Conservation (phyloP, 2,329 filamentous ascomycete species). For the Proliferodiscus dingleyae region DNA sequence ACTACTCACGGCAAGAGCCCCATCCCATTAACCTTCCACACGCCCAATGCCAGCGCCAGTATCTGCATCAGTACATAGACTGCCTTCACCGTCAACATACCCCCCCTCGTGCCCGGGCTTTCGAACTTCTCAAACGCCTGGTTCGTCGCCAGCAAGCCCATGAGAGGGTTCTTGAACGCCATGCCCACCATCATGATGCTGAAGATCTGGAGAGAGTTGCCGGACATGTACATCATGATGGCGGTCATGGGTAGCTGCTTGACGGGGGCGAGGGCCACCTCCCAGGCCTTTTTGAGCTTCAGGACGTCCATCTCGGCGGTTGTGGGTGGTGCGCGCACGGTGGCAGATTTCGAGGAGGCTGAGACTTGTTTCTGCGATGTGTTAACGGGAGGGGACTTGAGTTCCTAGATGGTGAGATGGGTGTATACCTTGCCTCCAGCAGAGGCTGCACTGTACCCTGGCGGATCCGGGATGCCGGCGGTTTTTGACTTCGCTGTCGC, state of each 20-base stretch:
- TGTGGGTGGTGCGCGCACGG: constrained; percentile 61
- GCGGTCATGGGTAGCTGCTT: constrained; percentile 97
- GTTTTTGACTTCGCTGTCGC: constrained; percentile 63
- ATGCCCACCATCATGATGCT: constrained; percentile 99
- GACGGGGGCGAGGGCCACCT: constrained; percentile 86
- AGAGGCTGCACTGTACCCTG: constrained; percentile 62
- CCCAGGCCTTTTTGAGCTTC: constrained; percentile 98
- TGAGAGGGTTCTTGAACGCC: constrained; percentile 94
- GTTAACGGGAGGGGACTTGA: constrained; percentile 11
- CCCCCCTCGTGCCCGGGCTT: constrained; percentile 67
- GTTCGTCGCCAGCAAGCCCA: constrained; percentile 77
- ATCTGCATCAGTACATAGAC: constrained; percentile 87
- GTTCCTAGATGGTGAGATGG: constrained; percentile 7
- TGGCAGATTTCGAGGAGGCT: constrained; percentile 34
- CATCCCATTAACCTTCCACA: constrained; percentile 98
- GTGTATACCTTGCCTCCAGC: constrained; percentile 52
- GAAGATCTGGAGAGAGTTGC: constrained; percentile 97
- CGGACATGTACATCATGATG: constrained; percentile 99
- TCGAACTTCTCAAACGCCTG: constrained; percentile 89
- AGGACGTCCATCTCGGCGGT: constrained; percentile 87
- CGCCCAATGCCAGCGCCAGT: constrained; percentile 73
- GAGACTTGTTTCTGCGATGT: constrained; percentile 33
- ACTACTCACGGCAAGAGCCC: constrained; percentile 77
- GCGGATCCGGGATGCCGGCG: constrained; percentile 71
- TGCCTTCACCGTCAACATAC: constrained; percentile 77